These are phyloP conservation scores for Teratosphaeria destructans DNA, from an alignment of 2,329 filamentous ascomycete genomes.

Conservation along the genomic window DNA sequence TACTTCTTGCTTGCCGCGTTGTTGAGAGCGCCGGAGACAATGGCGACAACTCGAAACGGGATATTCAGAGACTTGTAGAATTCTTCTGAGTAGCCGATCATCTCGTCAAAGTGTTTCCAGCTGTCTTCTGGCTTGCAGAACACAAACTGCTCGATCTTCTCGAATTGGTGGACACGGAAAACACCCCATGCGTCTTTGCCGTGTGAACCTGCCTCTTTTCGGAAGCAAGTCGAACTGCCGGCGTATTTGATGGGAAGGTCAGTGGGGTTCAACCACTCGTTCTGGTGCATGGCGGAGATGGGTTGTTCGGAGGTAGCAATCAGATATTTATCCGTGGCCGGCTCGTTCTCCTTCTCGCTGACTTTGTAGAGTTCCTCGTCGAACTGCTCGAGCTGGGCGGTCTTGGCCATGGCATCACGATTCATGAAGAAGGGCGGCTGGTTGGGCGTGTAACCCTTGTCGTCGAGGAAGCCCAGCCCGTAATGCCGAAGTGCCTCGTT, in stretches of 20 bases:
- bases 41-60: conserved; percentile 84
- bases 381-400: conserved; percentile 91
- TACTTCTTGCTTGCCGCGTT: conserved; percentile 86
- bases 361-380: conserved; percentile 99
- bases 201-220: conserved; percentile 87
- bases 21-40: conserved; percentile 92
- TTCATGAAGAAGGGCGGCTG: conserved; percentile 93
- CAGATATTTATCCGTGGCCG: conserved; percentile 71
- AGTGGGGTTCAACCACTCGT: conserved; percentile 79
- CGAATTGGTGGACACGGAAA: conserved; percentile 96
- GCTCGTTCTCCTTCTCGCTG: conserved; percentile 65
- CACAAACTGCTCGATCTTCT: conserved; percentile 80
- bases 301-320: conserved; percentile 90
- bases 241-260: conserved; percentile 82
- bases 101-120: conserved; percentile 86
- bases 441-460: conserved; percentile 48
- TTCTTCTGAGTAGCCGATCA: conserved; percentile 84
- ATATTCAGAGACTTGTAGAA: conserved; percentile 87
- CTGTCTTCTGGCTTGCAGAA: conserved; percentile 79
- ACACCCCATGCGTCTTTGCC: conserved; percentile 95
- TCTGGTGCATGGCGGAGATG: conserved; percentile 73
- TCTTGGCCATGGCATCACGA: conserved; percentile 94
- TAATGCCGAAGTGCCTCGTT: conserved; percentile 95
- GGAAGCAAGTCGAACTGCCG: conserved; percentile 90
- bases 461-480: conserved; percentile 75